Base-by-base conservation (phyloP, 768 basidiomycete species). In the Mycena capillaripes region DNA sequence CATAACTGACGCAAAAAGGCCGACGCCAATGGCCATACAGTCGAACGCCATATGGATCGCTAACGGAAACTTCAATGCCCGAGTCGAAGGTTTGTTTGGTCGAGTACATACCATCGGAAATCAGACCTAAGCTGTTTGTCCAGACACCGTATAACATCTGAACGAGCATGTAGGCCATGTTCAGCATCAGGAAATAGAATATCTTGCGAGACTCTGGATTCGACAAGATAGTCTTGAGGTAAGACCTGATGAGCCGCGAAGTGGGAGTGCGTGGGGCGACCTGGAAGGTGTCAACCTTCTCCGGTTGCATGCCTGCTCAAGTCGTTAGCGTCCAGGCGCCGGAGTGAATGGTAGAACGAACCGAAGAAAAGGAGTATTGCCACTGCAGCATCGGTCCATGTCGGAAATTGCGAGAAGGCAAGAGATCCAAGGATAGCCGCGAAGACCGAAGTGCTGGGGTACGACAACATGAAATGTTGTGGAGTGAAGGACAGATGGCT, bases 1-100 rank as follows among this genome's bases (percentile, higher is more conserved):
- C 94, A 99, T 99, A 7, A 99, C 95, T 11, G 95, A 97, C 7
- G 98, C 98, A 67, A 98, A 91, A 3, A 99, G 88, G 2, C 98
- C 98, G 62, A 99, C 95, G 0, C 91, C 96, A 61, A 99, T 96
- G 0, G 97, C 97, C 89, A 98, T 91, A 79, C 98, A 99, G 83
- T 99, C 98, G 76, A 99, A 99, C 14, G 96, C 95, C 98, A 99
- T 99, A 79, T 99, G 98, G 42, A 99, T 99, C 25, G 98, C 97
- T 99, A 75, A 7, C 66, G 32, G 52, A 16, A 40, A 42, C 10
- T 0, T 4, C 30, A 64, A 23, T 64, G 23, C 19, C 46, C 14
- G n/a, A 25, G 10, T 46, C 30, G 11, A 25, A 10, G 73, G 59
- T 69, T 11, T 30, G 23, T 27, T 55, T 71, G 3, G 16, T 27